phyloP scores from a whole-genome alignment of 805 yeast genomes.

The Grigorovia yakushimaensis region DNA sequence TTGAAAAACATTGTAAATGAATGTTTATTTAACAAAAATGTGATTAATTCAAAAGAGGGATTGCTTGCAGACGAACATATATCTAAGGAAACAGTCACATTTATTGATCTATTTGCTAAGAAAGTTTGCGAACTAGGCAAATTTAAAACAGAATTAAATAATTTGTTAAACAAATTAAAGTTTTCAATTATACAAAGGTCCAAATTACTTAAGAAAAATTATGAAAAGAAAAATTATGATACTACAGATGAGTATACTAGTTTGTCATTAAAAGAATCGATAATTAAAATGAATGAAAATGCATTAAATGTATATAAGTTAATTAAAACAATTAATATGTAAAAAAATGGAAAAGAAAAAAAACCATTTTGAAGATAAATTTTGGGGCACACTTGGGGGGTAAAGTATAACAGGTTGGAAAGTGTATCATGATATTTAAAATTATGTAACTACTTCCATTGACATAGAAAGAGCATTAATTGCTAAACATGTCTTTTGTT shows the following conservation, averaged over 20 bases:
- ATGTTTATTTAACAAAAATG: background rate
- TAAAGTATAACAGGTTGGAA: too few relatives aligned
- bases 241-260: background rate
- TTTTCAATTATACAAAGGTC: background rate
- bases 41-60: background rate
- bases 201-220: background rate
- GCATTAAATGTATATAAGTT: background rate
- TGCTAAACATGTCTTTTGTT: too few relatives aligned
- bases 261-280: background rate
- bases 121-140: background rate
- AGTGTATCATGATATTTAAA: too few relatives aligned
- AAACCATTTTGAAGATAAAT: too few relatives aligned
- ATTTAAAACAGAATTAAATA: background rate
- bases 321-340: too few relatives aligned
- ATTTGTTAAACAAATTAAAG: background rate
- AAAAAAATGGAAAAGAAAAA: too few relatives aligned
- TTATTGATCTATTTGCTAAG: background rate
- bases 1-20: background rate
- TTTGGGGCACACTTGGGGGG: too few relatives aligned
- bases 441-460: too few relatives aligned
- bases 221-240: background rate
- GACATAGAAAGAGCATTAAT: too few relatives aligned
- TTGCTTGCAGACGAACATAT: background rate
- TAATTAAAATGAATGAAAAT: too few relatives aligned
- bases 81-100: background rate